Evolutionary conservation across 2,329 filamentous ascomycete genomes (phyloP), one percentile per base, ranked within the genome.

Genomic region (Penicillium sp.): DNA sequence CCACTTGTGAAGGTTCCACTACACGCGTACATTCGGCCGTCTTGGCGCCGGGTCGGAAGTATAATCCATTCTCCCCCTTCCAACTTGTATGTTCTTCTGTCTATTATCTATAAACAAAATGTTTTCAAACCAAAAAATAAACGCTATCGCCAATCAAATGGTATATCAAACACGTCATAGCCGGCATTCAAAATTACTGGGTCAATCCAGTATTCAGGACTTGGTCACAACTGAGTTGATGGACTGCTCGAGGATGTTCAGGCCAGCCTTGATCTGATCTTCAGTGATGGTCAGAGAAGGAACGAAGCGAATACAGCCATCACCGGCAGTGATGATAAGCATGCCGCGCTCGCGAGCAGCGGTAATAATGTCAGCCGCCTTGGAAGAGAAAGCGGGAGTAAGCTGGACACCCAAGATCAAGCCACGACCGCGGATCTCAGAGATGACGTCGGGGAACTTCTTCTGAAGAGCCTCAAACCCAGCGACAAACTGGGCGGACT

Each of bases 261-360:
- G 76, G 0, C 90, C 91, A 59, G 87, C 79, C 61, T 85, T 79
- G 60, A 97, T 94, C 80, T 96, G 89, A 24, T 82, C 83, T 62
- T 90, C 85, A 0, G 84, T 87, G 52, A 99, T 88, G 6, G 86
- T 85, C 66, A 99, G 76, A 55, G 90, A 88, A 29, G 94, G 94
- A 51, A 97, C 91, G 65, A 99, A 96, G 44, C 94, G 81, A 62
- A 99, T 75, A 8, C 92, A 96, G 69, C 97, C 96, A 28, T 86
- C 91, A 1, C 94, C 94, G 26, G 90, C 93, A 1, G 91, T 96
- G 67, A 99, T 96, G 54, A 99, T 80, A 53, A 99, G 73, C 65
- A 99, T 72, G 0, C 94, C 94, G 54, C 90, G 81, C 77, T 97
- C 90, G 56, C 94, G 81, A 16, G 92, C 91, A 10, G 91, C 92